Base-by-base conservation (phyloP, 208 protist species). In the Leishmania braziliensis region DNA sequence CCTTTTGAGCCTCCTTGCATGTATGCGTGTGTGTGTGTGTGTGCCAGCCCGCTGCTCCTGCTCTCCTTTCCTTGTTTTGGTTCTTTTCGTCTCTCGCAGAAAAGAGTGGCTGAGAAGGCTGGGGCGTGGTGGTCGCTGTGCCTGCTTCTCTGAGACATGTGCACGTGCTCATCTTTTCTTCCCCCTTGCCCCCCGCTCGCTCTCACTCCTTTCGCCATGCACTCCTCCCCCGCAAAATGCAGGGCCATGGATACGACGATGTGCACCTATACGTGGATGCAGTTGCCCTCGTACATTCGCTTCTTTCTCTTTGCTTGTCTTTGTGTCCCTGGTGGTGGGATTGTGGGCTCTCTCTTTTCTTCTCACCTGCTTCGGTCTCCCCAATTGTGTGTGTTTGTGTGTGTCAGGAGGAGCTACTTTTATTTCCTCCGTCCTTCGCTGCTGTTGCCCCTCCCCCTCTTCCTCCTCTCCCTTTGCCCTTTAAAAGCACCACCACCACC, bases 1-100 rank as follows among this genome's bases (percentile, higher is more conserved):
- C 39, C 10, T 5, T 50, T 58, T 18, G 29, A 48, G 16, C 33
- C 23, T 69, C 23, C 20, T 43, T 73, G 14, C 48, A 5, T 73
- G 50, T 80, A 23, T 29, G 36, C 43, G 56, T 68, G 56, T 56
- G 26, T 75, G 43, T 33, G 18, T 75, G 70, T 75, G 70, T 54
- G 70, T 58, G 46, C 5, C n/a, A 36, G 23, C 46, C 5, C n/a
- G 26, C 70, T 58, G 20, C 68, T 54, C 18, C 48, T 74, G 23
- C 33, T 36, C 23, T 56, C 46, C 26, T 26, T 75, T 16, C 36
- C 9, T 71, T 46, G 43, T 46, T 66, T 73, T n/a, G 29, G 23
- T 51, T 50, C 68, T 73, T 29, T 29, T 29, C 10, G 68, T 51
- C 33, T 48, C 33, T 33, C 58, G 8, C 5, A 63, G 58, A 63